These are phyloP conservation scores for Balakata baccata DNA, from an alignment of 345 rosid genomes.

Conservation along the genomic window DNA sequence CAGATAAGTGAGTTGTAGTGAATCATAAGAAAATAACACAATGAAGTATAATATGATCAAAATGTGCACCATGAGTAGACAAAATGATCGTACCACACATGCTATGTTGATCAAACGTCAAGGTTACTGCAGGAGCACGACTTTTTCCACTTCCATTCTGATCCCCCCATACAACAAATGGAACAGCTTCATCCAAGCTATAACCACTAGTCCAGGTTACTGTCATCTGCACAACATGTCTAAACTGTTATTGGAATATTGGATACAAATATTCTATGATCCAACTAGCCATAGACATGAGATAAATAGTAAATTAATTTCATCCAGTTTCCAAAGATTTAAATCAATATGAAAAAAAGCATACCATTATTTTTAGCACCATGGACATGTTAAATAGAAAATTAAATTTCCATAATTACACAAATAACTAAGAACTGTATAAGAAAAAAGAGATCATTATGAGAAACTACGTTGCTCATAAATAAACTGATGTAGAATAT, in stretches of 20 bases:
- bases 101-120: slow-evolving; percentile 65
- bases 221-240: slow-evolving; percentile 57
- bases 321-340: not conserved
- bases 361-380: not conserved
- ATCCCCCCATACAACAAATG: slow-evolving; percentile 88
- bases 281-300: not conserved
- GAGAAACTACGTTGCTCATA: slow-evolving; percentile 1
- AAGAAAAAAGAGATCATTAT: not conserved
- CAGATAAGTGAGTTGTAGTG: not conserved
- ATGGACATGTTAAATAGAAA: slow-evolving; percentile 1
- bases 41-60: not conserved
- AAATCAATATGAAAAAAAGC: slow-evolving; percentile 1
- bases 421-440: not conserved
- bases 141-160: slow-evolving; percentile 33
- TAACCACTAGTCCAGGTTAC: slow-evolving; percentile 99
- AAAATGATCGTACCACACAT: slow-evolving; percentile 71
- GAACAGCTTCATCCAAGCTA: slow-evolving; percentile 63
- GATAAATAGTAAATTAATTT: not conserved
- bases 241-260: slow-evolving; percentile 6
- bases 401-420: slow-evolving; percentile 4
- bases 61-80: not conserved
- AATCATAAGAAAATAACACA: not conserved
- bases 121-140: slow-evolving; percentile 76
- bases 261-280: not conserved
- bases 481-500: not conserved